Evolutionary conservation across 202 grass and related monocot genomes (phyloP), one percentile per base, ranked within the genome.

Genomic region (Carex arenaria): DNA sequence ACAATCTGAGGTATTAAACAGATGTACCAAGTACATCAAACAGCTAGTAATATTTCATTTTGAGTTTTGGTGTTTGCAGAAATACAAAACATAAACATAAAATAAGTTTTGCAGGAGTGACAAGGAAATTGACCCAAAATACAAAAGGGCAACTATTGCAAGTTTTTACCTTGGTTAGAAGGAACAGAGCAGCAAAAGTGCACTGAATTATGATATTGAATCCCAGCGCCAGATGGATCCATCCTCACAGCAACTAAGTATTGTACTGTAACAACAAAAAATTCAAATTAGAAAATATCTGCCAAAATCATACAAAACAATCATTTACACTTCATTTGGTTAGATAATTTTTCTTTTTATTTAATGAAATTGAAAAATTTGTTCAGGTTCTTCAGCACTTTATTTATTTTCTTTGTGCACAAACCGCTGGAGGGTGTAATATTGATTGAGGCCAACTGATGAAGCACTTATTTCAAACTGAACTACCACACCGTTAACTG

Each of bases 141-240:
- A 45, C 67, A 70, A 3, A 70, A 67, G 0, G 17, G 8, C 34
- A 43, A 70, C 34, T 45, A 10, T 3, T 34, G 23, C 52, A 78
- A 14, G 36, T 17, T 78, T 59, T 59, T 78, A 78, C 73, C 73
- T 78, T 56, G 22, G 15, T 78, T n/a, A 38, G 38, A n/a, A 38
- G 53, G 52, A 56, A 59, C 52, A 10, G 57, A 34, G 18, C 32
- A 78, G 53, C 18, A 59, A 28, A 52, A 76, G 14, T 55, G 22
- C 51, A 32, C 51, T n/a, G 13, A 69, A 60, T 73, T 78, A 90
- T 68, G 88, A 72, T 65, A 99, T 89, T 67, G 88, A 84, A 14
- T 95, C 96, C 96, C 96, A 99, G 42, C 96, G 91, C 91, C 91
- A 99, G 53, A 95, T 95, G 2, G 85, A 88, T 61, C 96, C 96